phyloP scores from a whole-genome alignment of 1,139 yeast species.

The Saccharomycopsis phalli region DNA sequence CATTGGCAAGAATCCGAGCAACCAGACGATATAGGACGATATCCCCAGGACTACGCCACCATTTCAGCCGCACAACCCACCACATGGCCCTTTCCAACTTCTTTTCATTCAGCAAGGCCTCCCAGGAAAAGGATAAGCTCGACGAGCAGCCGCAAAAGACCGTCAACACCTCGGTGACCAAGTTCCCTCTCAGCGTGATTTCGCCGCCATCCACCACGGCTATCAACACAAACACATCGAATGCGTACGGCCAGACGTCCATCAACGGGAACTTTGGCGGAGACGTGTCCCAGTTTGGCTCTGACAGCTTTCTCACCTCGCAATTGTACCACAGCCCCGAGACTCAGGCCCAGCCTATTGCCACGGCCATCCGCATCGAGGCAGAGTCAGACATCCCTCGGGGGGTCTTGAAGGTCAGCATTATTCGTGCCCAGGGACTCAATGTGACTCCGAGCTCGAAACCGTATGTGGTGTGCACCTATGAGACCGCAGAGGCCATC shows the following conservation, averaged over 20 bases:
- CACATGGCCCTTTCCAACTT: conserved; percentile 18
- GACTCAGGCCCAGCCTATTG: conserved; percentile 15
- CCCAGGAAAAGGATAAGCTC: conserved; percentile 10
- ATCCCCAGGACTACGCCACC: too few species aligned
- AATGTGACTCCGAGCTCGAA: conserved; percentile 47
- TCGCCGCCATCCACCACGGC: conserved; percentile 18
- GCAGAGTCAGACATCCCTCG: conserved; percentile 43
- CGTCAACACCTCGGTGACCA: conserved; percentile 7
- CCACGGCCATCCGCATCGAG: conserved; percentile 14
- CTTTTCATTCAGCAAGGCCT: conserved; percentile 18
- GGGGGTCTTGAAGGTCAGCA: conserved; percentile 75
- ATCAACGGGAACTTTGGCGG: conserved; percentile 11
- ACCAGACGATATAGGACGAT: too few species aligned
- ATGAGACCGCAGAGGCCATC: conserved; percentile 85
- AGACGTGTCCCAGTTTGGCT: background rate
- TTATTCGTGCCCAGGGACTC: conserved; percentile 69
- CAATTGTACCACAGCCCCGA: conserved; percentile 11
- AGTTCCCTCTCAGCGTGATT: conserved; percentile 15
- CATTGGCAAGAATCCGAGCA: too few species aligned
- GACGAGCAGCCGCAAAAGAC: background rate
- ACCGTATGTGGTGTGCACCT: conserved; percentile 90
- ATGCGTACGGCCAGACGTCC: conserved; percentile 19
- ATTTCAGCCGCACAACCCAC: too few species aligned
- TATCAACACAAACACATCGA: conserved; percentile 15
- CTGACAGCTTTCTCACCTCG: background rate